Evolutionary conservation across 2,329 filamentous ascomycete species (phyloP).

Genomic region (Aspergillus uvarum): DNA sequence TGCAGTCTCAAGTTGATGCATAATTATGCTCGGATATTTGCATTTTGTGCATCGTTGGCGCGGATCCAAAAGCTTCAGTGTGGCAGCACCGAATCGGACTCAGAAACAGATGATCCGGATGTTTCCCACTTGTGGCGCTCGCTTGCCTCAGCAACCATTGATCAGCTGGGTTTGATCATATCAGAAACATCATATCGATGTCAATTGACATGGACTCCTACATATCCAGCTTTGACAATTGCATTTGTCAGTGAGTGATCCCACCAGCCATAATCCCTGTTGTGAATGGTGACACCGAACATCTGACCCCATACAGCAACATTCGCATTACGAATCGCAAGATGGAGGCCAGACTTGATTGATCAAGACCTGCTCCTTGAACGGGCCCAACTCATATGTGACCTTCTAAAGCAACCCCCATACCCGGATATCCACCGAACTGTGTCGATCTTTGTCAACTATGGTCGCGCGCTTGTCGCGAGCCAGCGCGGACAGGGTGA

Average conservation of each 20-base stretch:
- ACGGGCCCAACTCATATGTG: slow-evolving; percentile 33
- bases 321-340: slow-evolving; percentile 34
- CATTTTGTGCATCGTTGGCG: slow-evolving; percentile 33
- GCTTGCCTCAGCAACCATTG: slow-evolving; percentile 34
- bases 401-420: slow-evolving; percentile 36
- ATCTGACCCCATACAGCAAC: slow-evolving; percentile 25
- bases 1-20: slow-evolving; percentile 37
- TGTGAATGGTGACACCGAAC: neutral
- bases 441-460: slow-evolving; percentile 39
- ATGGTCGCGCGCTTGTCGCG: slow-evolving; percentile 34
- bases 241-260: slow-evolving; percentile 37
- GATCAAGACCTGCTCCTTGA: slow-evolving; percentile 32
- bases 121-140: slow-evolving; percentile 33
- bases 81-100: slow-evolving; percentile 16
- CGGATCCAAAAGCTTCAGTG: slow-evolving; percentile 37
- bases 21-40: slow-evolving; percentile 35
- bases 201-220: slow-evolving; percentile 36
- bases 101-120: slow-evolving; percentile 24
- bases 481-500: slow-evolving; percentile 3
- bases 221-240: slow-evolving; percentile 36
- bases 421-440: slow-evolving; percentile 42
- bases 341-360: slow-evolving; percentile 36
- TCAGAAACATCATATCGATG: slow-evolving; percentile 35
- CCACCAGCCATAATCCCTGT: neutral
- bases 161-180: slow-evolving; percentile 33